Base-by-base conservation (phyloP, 23 red algal species). In the Gracilaria caudata region DNA sequence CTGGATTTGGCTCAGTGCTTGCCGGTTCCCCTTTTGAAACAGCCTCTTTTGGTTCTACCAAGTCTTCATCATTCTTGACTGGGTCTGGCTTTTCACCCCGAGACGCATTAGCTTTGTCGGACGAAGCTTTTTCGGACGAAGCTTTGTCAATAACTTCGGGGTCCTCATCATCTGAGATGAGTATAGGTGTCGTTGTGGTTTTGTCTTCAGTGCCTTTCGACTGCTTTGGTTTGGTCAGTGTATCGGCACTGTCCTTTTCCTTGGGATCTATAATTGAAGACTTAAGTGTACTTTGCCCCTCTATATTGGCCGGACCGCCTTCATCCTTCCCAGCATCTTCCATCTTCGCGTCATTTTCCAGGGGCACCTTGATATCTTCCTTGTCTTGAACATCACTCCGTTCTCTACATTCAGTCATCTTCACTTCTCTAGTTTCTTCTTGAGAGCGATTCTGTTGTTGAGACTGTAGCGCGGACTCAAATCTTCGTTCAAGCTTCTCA, bases 401-500 rank as follows among this genome's bases (percentile, higher is more conserved):
- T 19, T 41, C 20, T 71, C 4, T 40, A 26, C 20, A 40, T 71
- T 41, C 33, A 8, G 19, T 39, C 65, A 21, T 41, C n/a, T 71
- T 71, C 65, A 28, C n/a, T 71, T 71, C 65, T 7, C 37, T 11
- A 71, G 37, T 41, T 41, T 41, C 65, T 41, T 20, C 34, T 71
- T 71, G 65, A 36, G 4, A 23, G 19, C 20, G 32, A 14, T 7
- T 71, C 16, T 41, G 65, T n/a, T 36, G 34, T 20, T 71, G 65
- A 36, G 65, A 71, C 33, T 71, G 65, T 8, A 71, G 20, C 20
- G 40, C 34, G 20, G 37, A 36, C 65, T 71, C 65, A 28, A 71
- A 71, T 23, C 20, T 71, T 71, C 34, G 29, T 71, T 71, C 65
- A 23, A 71, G 65, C 40, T 71, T 39, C 65, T 71, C 65, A 41